These are phyloP conservation scores for Xylariaceae sp. DNA, from an alignment of 2,329 filamentous ascomycete genomes.

Conservation along the genomic window DNA sequence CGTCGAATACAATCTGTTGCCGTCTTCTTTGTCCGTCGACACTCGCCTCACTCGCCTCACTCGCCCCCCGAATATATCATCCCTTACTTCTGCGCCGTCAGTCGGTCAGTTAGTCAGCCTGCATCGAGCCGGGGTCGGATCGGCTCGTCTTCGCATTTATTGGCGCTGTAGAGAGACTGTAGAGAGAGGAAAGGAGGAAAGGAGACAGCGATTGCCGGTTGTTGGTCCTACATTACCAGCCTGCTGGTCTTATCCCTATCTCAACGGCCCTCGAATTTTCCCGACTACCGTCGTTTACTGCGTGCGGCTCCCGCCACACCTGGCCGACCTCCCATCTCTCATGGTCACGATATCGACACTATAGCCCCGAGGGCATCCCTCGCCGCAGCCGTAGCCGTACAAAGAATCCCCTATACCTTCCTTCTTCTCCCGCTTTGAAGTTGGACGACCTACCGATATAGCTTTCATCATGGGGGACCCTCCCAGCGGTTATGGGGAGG, in stretches of 20 bases:
- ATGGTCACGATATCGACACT: conserved; percentile 14
- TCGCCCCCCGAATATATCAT: neutral
- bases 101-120: neutral
- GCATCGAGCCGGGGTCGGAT: conserved; percentile 4
- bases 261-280: neutral
- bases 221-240: neutral
- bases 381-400: neutral
- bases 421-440: neutral
- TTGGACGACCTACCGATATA: neutral
- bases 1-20: neutral
- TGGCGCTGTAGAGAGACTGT: neutral
- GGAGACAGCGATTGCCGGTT: neutral
- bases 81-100: neutral
- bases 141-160: neutral
- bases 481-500: neutral
- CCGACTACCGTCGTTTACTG: conserved; percentile 3
- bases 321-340: conserved; percentile 3
- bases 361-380: conserved; percentile 17
- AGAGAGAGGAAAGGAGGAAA: neutral
- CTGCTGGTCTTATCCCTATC: no score
- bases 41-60: neutral
- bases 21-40: neutral
- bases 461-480: neutral
- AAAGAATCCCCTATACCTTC: neutral
- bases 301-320: conserved; percentile 1